Evolutionary conservation across 1,284 basidiomycete genomes (phyloP).

Genomic region (Cystobasidium slooffiae): DNA sequence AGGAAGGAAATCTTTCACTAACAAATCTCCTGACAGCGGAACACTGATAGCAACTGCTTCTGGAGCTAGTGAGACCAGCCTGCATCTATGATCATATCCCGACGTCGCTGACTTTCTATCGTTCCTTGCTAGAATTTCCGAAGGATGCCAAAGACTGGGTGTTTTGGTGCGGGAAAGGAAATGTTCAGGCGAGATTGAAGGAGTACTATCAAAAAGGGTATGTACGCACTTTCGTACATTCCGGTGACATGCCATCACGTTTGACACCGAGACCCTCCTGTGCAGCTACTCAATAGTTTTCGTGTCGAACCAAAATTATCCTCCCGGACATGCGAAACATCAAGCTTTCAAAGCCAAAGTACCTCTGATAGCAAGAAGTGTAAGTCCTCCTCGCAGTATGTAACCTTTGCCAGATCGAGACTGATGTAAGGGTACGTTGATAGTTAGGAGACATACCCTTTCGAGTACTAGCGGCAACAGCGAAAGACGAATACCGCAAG

Average conservation of each 20-base stretch:
- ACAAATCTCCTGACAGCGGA: slow-evolving; percentile 6
- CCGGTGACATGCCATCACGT: background rate
- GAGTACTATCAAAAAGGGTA: slow-evolving; percentile 39
- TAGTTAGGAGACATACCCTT: slow-evolving; percentile 38
- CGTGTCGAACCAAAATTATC: slow-evolving; percentile 37
- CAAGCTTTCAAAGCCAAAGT: slow-evolving; percentile 38
- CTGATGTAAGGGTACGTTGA: slow-evolving; percentile 44
- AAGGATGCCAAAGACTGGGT: slow-evolving; percentile 40
- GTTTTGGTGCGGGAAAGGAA: slow-evolving; percentile 39
- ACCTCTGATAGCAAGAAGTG: slow-evolving; percentile 28
- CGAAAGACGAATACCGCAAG: slow-evolving; percentile 53
- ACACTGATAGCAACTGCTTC: slow-evolving; percentile 39
- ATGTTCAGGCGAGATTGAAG: slow-evolving; percentile 25
- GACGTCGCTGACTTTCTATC: background rate
- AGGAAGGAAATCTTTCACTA: background rate
- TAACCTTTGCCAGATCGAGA: background rate
- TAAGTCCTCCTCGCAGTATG: background rate
- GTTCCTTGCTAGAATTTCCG: slow-evolving; percentile 17
- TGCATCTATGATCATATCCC: background rate
- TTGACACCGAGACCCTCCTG: background rate
- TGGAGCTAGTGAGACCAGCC: slow-evolving; percentile 5
- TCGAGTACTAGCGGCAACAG: slow-evolving; percentile 41
- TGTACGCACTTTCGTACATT: background rate
- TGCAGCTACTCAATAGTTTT: slow-evolving; percentile 41
- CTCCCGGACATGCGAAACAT: slow-evolving; percentile 13